Percentiles rank a stretch among this genome's conserved stretches.
Evolutionary conservation across 495 filamentous ascomycete species (phyloP).

Genomic region (Bacidia rubella): DNA sequence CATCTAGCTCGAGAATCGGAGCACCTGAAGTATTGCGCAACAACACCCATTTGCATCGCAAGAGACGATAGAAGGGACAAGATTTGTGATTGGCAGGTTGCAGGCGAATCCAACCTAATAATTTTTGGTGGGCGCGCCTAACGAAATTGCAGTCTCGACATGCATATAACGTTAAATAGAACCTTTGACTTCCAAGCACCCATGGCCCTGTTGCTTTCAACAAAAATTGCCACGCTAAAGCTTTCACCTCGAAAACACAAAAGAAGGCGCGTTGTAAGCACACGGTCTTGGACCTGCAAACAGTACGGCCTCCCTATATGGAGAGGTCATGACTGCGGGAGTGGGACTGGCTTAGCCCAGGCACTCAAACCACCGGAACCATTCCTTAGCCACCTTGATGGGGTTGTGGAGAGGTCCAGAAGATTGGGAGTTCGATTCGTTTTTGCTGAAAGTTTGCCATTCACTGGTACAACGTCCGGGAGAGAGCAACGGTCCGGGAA

Average conservation of each 20-base stretch:
- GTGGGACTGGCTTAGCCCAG: not conserved
- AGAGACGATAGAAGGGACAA: too few relatives aligned
- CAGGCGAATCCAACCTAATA: too few relatives aligned
- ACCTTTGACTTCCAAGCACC: too few relatives aligned
- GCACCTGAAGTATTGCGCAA: too few relatives aligned
- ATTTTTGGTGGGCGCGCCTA: too few relatives aligned
- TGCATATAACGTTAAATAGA: too few relatives aligned
- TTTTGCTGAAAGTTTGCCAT: not conserved
- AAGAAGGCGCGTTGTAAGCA: not conserved
- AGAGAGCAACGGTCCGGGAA: too few relatives aligned
- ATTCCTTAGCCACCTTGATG: not conserved
- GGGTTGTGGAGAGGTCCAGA: not conserved
- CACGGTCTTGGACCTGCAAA: not conserved
- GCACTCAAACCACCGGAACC: not conserved
- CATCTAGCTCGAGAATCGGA: too few relatives aligned
- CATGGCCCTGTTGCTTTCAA: not conserved
- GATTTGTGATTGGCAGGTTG: too few relatives aligned
- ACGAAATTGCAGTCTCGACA: too few relatives aligned
- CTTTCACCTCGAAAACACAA: not conserved
- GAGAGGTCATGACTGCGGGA: not conserved
- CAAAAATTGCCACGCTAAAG: not conserved
- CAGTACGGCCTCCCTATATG: not conserved
- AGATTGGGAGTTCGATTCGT: not conserved
- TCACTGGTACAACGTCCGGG: too few relatives aligned
- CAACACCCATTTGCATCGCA: too few relatives aligned